These are phyloP conservation scores for Lonicera japonica DNA, from an alignment of 129 eudicot genomes.

Conservation along the genomic window DNA sequence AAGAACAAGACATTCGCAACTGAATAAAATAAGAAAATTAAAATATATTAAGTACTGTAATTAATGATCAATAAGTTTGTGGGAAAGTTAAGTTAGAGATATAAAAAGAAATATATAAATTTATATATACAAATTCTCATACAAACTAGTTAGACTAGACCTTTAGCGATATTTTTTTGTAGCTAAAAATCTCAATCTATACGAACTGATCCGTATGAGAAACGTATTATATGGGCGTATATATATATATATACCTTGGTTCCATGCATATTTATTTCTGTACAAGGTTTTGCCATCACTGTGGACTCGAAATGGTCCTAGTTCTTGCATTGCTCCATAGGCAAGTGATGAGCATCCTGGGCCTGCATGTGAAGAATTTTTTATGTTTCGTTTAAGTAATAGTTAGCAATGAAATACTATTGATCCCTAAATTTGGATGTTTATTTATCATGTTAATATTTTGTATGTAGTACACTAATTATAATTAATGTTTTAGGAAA, in stretches of 20 bases:
- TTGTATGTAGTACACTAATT: too few relatives aligned
- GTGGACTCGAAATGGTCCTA: constrained; percentile 74
- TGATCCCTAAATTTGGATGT: neutral
- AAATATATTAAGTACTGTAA: neutral
- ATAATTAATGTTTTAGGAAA: too few relatives aligned
- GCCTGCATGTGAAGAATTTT: constrained; percentile 47
- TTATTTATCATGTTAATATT: too few relatives aligned
- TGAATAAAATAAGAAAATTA: constrained; percentile 4
- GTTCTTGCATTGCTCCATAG: constrained; percentile 88
- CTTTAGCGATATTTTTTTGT: too few relatives aligned
- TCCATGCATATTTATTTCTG: constrained; percentile 64
- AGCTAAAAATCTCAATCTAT: too few relatives aligned
- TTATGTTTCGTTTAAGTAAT: neutral
- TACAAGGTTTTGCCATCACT: constrained; percentile 80
- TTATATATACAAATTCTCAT: too few relatives aligned
- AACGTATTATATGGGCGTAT: too few relatives aligned
- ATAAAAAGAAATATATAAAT: neutral
- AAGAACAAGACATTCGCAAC: constrained; percentile 67
- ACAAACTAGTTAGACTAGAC: too few relatives aligned
- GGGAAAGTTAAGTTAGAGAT: neutral
- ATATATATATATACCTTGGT: constrained; percentile 42
- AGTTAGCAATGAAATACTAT: neutral
- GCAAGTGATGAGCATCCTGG: constrained; percentile 92
- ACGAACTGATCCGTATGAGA: too few relatives aligned
- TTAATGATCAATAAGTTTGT: too few relatives aligned